Percentiles rank a stretch among this genome's conserved stretches.
These are phyloP conservation scores for Citrus unshiu DNA, from an alignment of 345 rosid species.

Conservation along the genomic window DNA sequence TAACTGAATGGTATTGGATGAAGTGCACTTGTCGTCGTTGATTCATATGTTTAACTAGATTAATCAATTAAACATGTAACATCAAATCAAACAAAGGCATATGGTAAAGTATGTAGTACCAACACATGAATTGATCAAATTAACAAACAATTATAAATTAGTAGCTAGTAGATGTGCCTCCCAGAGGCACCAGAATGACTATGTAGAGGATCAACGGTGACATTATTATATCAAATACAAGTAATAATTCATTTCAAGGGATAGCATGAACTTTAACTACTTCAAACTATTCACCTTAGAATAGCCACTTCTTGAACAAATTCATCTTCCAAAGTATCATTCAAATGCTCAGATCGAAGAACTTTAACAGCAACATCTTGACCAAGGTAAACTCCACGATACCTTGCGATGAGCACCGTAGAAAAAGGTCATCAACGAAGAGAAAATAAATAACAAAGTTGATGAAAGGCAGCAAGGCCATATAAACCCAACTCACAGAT, in stretches of 20 bases:
- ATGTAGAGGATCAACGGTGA: background rate
- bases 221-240: background rate
- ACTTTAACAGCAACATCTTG: conserved; percentile 73
- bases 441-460: conserved; percentile 2
- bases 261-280: conserved; percentile 1
- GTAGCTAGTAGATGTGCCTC: background rate
- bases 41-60: background rate
- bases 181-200: background rate
- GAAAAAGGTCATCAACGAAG: conserved; percentile 9
- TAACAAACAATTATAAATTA: background rate
- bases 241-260: background rate
- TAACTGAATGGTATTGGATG: background rate
- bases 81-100: background rate
- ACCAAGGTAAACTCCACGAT: conserved; percentile 57
- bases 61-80: background rate
- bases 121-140: background rate
- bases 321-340: conserved; percentile 45
- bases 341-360: conserved; percentile 60
- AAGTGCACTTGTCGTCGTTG: background rate
- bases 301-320: conserved; percentile 72
- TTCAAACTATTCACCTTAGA: conserved; percentile 42
- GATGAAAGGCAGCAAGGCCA: conserved; percentile 5
- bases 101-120: background rate
- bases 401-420: conserved; percentile 33
- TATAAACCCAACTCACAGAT: conserved; percentile 45